A percentile compares a stretch with the other conserved stretches of the same genome.
Conservation (phyloP, 495 filamentous ascomycete species). For the Hypoxylon fuscum region DNA sequence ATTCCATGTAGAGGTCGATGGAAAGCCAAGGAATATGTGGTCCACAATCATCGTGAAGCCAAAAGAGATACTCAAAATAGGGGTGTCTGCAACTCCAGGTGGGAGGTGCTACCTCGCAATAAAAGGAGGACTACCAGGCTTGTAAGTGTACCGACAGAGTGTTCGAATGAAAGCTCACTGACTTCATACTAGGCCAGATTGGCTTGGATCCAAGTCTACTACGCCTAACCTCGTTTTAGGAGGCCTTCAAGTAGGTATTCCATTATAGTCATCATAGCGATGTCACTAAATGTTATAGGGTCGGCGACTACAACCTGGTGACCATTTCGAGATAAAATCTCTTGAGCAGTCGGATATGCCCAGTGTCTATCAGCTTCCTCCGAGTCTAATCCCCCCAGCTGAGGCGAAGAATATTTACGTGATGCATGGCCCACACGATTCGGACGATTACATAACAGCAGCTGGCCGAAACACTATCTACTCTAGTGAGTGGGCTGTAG, state of each 20-base stretch:
- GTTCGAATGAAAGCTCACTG: background rate
- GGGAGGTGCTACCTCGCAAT: slow-evolving; percentile 68
- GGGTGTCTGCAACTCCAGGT: slow-evolving; percentile 56
- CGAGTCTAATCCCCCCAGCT: slow-evolving; percentile 19
- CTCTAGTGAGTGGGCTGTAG: slow-evolving; percentile 63
- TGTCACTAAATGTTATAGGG: slow-evolving; percentile 55
- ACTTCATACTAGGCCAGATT: slow-evolving; percentile 48
- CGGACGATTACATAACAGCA: slow-evolving; percentile 58
- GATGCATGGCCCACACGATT: slow-evolving; percentile 67
- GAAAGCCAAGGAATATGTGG: slow-evolving; percentile 56
- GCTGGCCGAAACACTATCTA: slow-evolving; percentile 66
- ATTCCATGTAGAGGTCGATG: slow-evolving; percentile 59
- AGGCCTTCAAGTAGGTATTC: slow-evolving; percentile 46
- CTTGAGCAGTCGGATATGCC: slow-evolving; percentile 25
- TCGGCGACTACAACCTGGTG: slow-evolving; percentile 60
- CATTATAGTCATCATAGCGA: background rate
- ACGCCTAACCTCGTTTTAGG: slow-evolving; percentile 64
- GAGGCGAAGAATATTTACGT: slow-evolving; percentile 58
- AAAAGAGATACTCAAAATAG: slow-evolving; percentile 65
- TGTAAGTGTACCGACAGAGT: slow-evolving; percentile 31
- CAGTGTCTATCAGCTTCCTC: slow-evolving; percentile 28
- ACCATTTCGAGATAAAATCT: slow-evolving; percentile 51
- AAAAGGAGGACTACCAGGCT: slow-evolving; percentile 63
- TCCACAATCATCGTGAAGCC: slow-evolving; percentile 57
- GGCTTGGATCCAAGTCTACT: slow-evolving; percentile 68